Conservation (phyloP, 208 protist species). For the Leishmania lainsoni region DNA sequence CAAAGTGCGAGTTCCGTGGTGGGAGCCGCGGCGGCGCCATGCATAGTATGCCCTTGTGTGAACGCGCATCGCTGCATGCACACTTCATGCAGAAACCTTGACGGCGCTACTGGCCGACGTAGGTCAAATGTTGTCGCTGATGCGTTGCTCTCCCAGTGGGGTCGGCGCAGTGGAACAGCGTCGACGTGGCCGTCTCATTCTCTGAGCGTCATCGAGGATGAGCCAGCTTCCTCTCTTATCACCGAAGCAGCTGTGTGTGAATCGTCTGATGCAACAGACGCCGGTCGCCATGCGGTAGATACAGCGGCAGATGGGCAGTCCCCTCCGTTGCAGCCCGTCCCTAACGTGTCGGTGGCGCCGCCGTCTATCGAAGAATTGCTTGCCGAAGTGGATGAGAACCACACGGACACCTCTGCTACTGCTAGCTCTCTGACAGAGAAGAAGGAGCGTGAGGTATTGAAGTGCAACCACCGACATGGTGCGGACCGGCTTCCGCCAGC, state of each 20-base stretch:
- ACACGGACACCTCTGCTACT: background rate
- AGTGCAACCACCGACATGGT: background rate
- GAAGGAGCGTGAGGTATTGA: background rate
- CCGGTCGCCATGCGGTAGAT: background rate
- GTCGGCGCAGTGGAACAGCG: slow-evolving; percentile 7
- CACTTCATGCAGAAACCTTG: background rate
- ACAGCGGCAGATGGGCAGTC: background rate
- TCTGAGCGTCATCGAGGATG: too few species aligned
- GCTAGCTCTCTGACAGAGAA: background rate
- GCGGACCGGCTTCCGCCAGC: background rate
- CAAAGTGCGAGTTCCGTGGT: background rate
- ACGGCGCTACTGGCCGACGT: background rate
- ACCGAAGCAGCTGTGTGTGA: background rate
- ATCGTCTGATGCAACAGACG: background rate
- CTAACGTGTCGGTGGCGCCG: background rate
- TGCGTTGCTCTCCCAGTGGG: slow-evolving; percentile 22
- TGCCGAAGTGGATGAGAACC: slow-evolving; percentile 2
- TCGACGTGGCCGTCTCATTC: background rate
- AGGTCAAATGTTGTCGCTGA: slow-evolving; percentile 1
- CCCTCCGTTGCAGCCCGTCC: background rate
- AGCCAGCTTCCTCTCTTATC: background rate
- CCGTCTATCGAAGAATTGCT: slow-evolving; percentile 12
- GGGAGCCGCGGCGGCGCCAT: too few species aligned
- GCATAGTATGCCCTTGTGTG: background rate
- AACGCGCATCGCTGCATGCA: background rate